Evolutionary conservation across 345 rosid species (phyloP).

Genomic region (Turritis glabra): DNA sequence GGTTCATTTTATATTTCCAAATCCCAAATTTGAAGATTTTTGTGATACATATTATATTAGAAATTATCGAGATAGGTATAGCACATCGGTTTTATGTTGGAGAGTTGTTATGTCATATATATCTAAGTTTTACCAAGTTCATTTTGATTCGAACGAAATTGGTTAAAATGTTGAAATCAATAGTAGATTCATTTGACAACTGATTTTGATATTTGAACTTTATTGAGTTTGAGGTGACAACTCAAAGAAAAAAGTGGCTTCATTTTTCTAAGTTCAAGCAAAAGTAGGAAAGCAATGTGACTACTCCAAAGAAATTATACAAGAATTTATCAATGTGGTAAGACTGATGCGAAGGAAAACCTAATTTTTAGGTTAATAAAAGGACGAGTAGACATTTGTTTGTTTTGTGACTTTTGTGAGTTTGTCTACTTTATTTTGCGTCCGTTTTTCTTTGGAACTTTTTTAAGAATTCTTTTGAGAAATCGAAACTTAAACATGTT

Average conservation of each 20-base stretch:
- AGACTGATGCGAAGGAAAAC: slow-evolving; percentile 34
- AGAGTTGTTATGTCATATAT: background rate
- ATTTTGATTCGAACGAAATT: background rate
- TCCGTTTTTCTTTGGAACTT: background rate
- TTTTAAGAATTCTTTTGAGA: background rate
- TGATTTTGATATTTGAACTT: slow-evolving; percentile 30
- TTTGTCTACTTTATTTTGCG: background rate
- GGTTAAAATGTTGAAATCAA: slow-evolving; percentile 22
- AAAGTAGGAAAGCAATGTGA: slow-evolving; percentile 36
- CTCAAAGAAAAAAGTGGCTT: slow-evolving; percentile 20
- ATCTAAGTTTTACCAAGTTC: slow-evolving; percentile 11
- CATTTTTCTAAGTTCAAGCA: slow-evolving; percentile 24
- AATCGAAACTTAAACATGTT: background rate
- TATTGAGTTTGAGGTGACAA: slow-evolving; percentile 32
- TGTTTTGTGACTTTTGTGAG: slow-evolving; percentile 24
- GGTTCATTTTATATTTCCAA: slow-evolving; percentile 24
- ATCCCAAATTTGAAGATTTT: background rate
- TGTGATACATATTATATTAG: background rate
- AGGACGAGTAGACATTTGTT: slow-evolving; percentile 26
- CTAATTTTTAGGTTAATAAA: slow-evolving; percentile 30
- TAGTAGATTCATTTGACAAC: slow-evolving; percentile 8
- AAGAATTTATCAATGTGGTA: slow-evolving; percentile 18
- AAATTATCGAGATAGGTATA: slow-evolving; percentile 1
- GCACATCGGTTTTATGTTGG: slow-evolving; percentile 9
- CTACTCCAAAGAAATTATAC: background rate